Evolutionary conservation across 2,329 filamentous ascomycete species (phyloP).

Genomic region (Mycosphaerella arachidis): DNA sequence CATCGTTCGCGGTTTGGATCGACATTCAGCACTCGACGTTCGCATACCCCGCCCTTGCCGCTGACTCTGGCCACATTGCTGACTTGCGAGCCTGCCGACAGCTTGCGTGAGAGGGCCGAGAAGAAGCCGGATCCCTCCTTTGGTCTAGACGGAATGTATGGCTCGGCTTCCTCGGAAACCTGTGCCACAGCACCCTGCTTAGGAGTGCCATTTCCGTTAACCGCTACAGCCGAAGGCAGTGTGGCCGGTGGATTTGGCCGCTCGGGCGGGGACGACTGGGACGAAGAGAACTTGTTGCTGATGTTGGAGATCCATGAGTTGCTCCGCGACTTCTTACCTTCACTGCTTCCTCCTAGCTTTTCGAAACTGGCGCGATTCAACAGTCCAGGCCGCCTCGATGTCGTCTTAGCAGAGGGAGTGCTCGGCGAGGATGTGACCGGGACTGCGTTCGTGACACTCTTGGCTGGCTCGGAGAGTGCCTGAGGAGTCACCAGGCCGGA

Average conservation of each 20-base stretch:
- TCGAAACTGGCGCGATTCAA: constrained; percentile 40
- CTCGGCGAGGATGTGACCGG: constrained; percentile 18
- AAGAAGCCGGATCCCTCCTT: constrained; percentile 67
- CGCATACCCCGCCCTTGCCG: constrained; percentile 66
- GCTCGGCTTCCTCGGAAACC: constrained; percentile 42
- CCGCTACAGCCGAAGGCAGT: constrained; percentile 36
- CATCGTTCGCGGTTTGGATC: constrained; percentile 76
- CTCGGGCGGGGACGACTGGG: constrained; percentile 21
- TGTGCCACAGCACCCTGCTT: constrained; percentile 18
- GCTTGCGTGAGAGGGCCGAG: constrained; percentile 71
- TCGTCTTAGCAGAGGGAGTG: constrained; percentile 10
- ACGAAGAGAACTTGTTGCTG: constrained; percentile 77
- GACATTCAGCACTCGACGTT: constrained; percentile 78
- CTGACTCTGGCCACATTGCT: constrained; percentile 47
- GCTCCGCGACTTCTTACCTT: constrained; percentile 44
- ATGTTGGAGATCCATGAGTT: constrained; percentile 92
- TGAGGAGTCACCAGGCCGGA: constrained; percentile 22
- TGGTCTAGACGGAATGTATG: constrained; percentile 71
- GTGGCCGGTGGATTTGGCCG: constrained; percentile 11
- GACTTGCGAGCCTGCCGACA: constrained; percentile 59
- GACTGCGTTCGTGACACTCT: constrained; percentile 20
- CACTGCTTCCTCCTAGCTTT: constrained; percentile 27
- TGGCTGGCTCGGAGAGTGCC: constrained; percentile 17
- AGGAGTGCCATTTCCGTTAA: constrained; percentile 47
- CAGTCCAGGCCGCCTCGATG: constrained; percentile 37